phyloP scores from a whole-genome alignment of 2,329 filamentous ascomycete species.

The Orbilia oligospora region DNA sequence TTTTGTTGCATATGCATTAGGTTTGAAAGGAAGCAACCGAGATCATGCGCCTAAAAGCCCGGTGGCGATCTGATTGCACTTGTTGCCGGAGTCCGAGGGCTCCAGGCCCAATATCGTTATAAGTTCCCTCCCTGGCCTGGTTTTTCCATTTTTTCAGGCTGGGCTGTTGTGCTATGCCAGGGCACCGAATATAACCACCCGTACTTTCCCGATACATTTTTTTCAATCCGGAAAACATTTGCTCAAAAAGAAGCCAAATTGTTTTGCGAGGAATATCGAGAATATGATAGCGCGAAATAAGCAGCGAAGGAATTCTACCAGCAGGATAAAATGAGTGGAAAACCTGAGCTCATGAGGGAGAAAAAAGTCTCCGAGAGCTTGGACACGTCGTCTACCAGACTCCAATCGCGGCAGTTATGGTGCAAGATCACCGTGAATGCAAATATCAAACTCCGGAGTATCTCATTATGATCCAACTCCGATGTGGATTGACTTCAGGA shows the following conservation, averaged over 20 bases:
- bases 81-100: constrained; percentile 35
- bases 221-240: constrained; percentile 24
- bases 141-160: not conserved
- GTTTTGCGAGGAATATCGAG: not conserved
- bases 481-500: constrained; percentile 25
- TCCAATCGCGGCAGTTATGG: constrained; percentile 40
- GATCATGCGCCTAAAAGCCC: constrained; percentile 8
- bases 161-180: constrained; percentile 12
- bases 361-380: constrained; percentile 49
- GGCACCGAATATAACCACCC: constrained; percentile 10
- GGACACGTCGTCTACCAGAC: constrained; percentile 10
- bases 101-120: constrained; percentile 21
- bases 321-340: not conserved
- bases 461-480: constrained; percentile 48
- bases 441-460: constrained; percentile 29
- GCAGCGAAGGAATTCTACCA: too few species aligned
- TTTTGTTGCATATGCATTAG: constrained; percentile 8
- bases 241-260: not conserved
- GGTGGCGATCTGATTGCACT: constrained; percentile 15
- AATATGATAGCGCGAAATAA: constrained; percentile 1
- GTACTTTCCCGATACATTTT: constrained; percentile 28
- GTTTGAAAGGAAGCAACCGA: not conserved
- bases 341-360: constrained; percentile 13
- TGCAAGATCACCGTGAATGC: constrained; percentile 23
- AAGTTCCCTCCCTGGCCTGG: constrained; percentile 23